These are phyloP conservation scores for Jacaranda mimosifolia DNA, from an alignment of 257 asterid genomes.

Conservation along the genomic window DNA sequence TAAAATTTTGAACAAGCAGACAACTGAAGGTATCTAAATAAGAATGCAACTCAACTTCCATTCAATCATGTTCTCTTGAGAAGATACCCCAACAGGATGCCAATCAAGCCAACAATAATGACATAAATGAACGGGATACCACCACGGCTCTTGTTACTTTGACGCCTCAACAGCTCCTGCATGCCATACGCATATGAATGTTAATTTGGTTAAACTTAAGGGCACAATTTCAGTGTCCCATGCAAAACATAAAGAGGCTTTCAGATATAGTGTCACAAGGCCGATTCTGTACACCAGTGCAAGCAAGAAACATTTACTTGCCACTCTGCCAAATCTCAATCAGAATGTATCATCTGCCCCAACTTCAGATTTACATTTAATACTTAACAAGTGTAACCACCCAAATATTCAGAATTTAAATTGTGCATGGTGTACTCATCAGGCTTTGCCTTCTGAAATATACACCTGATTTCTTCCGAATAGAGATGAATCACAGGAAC, in stretches of 20 bases:
- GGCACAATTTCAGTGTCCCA: neutral
- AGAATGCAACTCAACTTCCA: slow-evolving; percentile 14
- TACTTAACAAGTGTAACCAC: neutral
- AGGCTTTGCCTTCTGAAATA: neutral
- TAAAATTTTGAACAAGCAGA: slow-evolving; percentile 40
- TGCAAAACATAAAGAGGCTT: neutral
- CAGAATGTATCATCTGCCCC: neutral
- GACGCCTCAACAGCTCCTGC: slow-evolving; percentile 87
- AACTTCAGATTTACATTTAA: neutral
- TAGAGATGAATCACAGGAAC: neutral
- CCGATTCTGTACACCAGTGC: neutral
- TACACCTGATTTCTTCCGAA: neutral
- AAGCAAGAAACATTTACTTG: neutral
- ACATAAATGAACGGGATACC: slow-evolving; percentile 81
- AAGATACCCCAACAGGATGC: slow-evolving; percentile 84
- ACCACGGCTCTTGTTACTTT: slow-evolving; percentile 56
- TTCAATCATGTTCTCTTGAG: slow-evolving; percentile 66
- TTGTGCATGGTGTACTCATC: neutral
- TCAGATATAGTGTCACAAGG: neutral
- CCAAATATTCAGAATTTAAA: neutral
- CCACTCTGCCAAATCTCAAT: slow-evolving; percentile 18
- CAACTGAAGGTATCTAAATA: slow-evolving; percentile 31
- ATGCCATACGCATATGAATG: slow-evolving; percentile 23
- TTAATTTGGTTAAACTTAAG: neutral
- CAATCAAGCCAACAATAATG: slow-evolving; percentile 73